Percentiles rank a stretch among this genome's conserved stretches.
Conservation (phyloP, 768 basidiomycete genomes). For the Boletus pseudo-olivaceus region DNA sequence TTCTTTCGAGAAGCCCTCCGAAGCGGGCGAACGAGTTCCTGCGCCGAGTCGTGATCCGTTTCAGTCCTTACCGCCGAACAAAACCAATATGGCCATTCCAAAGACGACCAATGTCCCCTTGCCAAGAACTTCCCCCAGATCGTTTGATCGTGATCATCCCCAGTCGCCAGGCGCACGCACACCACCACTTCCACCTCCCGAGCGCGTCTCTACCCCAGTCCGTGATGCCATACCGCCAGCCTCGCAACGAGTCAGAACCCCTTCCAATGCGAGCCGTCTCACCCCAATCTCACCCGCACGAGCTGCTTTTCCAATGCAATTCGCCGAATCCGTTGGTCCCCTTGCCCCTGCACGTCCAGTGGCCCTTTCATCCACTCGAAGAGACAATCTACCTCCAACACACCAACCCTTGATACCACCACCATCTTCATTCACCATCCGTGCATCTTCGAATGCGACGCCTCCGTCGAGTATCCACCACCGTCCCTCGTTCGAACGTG, state of each 20-base stretch:
- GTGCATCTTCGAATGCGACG: constrained; percentile 7
- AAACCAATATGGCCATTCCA: constrained; percentile 8
- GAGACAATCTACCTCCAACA: constrained; percentile 5
- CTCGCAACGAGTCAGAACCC: constrained; percentile 18
- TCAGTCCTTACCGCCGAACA: constrained; percentile 25
- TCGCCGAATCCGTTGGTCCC: constrained; percentile 8
- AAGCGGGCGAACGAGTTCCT: constrained; percentile 1
- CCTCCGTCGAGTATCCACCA: constrained; percentile 8
- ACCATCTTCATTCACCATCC: constrained; percentile 7
- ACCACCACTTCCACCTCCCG: constrained; percentile 10
- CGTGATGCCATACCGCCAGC: constrained; percentile 15
- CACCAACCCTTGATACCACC: constrained; percentile 5
- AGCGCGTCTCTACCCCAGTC: constrained; percentile 13
- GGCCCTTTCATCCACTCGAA: constrained; percentile 12
- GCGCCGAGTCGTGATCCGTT: constrained; percentile 24
- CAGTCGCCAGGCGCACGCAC: constrained; percentile 3
- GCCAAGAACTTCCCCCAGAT: not conserved
- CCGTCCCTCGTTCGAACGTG: constrained; percentile 16
- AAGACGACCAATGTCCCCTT: constrained; percentile 6
- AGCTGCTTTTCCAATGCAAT: constrained; percentile 8
- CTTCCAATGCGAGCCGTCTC: constrained; percentile 14
- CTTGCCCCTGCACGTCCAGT: constrained; percentile 13
- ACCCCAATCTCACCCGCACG: constrained; percentile 8
- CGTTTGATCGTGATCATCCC: constrained; percentile 4
- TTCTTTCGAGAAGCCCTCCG: constrained; percentile 7